Evolutionary conservation across 2,329 filamentous ascomycete species (phyloP), one percentile per base, ranked within the genome.

Genomic region (Verticillium zaregamsianum): DNA sequence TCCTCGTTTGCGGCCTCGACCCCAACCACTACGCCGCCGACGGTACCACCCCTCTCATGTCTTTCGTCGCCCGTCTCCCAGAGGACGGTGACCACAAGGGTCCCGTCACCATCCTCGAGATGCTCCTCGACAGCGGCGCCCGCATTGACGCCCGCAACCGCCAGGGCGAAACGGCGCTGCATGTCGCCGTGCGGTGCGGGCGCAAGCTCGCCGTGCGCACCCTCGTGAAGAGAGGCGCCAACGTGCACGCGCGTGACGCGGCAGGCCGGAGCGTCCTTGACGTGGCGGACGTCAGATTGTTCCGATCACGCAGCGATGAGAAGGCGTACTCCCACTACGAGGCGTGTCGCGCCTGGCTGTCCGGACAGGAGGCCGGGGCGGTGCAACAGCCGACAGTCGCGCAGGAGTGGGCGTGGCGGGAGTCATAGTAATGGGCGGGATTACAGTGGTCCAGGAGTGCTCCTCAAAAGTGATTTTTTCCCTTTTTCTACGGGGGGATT

Each of bases 21-120:
- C 74, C 78, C 5, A 83, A 86, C 66, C 81, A 84, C 61, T 83
- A 85, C 69, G 81, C 85, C 70, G 68, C 68, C 3, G 65, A 72
- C 20, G 84, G 84, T 40, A 78, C 80, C 67, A 86, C 84, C 0
- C 81, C 82, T 1, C 76, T 87, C 15, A 86, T 86, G 79, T 75
- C 80, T 0, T 86, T 86, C 66, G 78, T 80, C 12, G 74, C 77
- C 0, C 75, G 84, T 58, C 75, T 83, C 1, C 76, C 79, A 2
- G 80, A 81, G 64, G 80, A 83, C 25, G 80, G 83, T 28, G 80
- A 82, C 65, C 79, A 84, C 67, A 79, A 76, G 65, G 66, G 72
- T 20, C 78, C 82, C 1, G 74, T 75, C 9, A 64, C 68, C 4
- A 80, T 85, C 7, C 70, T 86, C 5, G 71, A 76, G 59, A 67